Percentiles rank a stretch among this genome's conserved stretches.
phyloP scores from a whole-genome alignment of 345 rosid genomes.

The Corchorus capsularis region DNA sequence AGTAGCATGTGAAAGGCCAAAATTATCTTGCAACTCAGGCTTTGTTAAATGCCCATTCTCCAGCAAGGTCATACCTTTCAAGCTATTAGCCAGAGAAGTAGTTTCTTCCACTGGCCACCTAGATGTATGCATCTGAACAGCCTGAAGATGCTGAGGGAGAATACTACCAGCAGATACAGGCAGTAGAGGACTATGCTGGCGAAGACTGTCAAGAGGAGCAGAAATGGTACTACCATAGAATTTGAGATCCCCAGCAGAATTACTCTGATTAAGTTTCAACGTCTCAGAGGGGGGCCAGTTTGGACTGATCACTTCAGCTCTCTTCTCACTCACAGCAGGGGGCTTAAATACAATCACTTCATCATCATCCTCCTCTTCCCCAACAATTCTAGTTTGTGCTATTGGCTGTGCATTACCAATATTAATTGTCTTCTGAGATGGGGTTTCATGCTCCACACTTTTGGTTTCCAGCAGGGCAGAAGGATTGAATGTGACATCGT shows the following conservation, averaged over 20 bases:
- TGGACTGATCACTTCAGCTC: conserved; percentile 44
- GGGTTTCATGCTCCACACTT: conserved; percentile 38
- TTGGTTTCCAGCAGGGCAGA: conserved; percentile 31
- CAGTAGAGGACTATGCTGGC: conserved; percentile 35
- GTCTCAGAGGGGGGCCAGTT: conserved; percentile 45
- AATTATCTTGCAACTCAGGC: conserved; percentile 54
- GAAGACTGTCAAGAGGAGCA: conserved; percentile 43
- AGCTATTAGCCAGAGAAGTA: conserved; percentile 51
- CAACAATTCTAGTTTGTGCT: conserved; percentile 46
- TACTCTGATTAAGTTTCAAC: conserved; percentile 42
- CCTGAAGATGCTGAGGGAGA: conserved; percentile 47
- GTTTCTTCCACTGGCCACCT: conserved; percentile 62
- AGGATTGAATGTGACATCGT: conserved; percentile 36
- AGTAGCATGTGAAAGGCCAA: conserved; percentile 38
- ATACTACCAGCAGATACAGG: conserved; percentile 47
- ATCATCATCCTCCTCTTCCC: conserved; percentile 72
- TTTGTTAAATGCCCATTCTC: conserved; percentile 58
- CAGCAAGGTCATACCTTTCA: conserved; percentile 52
- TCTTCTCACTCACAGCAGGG: conserved; percentile 63
- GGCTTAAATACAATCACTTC: conserved; percentile 98
- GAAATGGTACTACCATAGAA: conserved; percentile 39
- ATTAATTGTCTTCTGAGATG: conserved; percentile 31
- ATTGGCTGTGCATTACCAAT: conserved; percentile 36
- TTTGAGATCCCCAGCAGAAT: conserved; percentile 42
- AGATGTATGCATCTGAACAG: conserved; percentile 45